phyloP scores from a whole-genome alignment of 768 basidiomycete genomes.

The Pleurotus giganteus region DNA sequence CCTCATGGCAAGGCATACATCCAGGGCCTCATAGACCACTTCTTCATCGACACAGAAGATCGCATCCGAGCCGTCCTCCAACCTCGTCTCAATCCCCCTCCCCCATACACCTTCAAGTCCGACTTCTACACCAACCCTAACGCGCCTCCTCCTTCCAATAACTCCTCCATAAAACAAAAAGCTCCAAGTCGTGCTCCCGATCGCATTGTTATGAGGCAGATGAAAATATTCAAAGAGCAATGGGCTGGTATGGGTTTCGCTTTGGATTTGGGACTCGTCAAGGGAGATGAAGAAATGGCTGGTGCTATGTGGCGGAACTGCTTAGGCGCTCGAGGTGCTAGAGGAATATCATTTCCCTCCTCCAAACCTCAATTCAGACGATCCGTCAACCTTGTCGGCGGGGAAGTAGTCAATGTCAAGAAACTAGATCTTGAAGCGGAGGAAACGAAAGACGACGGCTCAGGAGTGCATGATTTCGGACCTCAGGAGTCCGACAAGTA shows the following conservation, averaged over 20 bases:
- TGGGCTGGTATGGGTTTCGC: slow-evolving; percentile 81
- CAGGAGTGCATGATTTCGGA: slow-evolving; percentile 70
- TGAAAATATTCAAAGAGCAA: slow-evolving; percentile 91
- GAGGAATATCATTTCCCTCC: slow-evolving; percentile 53
- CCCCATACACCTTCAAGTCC: slow-evolving; percentile 45
- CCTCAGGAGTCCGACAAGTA: slow-evolving; percentile 63
- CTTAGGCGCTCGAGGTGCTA: slow-evolving; percentile 80
- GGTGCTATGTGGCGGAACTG: slow-evolving; percentile 90
- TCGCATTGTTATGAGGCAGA: slow-evolving; percentile 75
- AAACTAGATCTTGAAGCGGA: slow-evolving; percentile 58
- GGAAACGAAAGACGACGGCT: slow-evolving; percentile 61
- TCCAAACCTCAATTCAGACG: slow-evolving; percentile 44
- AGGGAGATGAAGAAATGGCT: slow-evolving; percentile 81
- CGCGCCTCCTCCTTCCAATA: slow-evolving; percentile 17
- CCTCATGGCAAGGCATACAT: slow-evolving; percentile 66
- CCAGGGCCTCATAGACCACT: slow-evolving; percentile 88
- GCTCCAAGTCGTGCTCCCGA: slow-evolving; percentile 58
- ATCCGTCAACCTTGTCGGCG: slow-evolving; percentile 69
- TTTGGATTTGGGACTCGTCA: slow-evolving; percentile 74
- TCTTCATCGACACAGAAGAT: slow-evolving; percentile 92
- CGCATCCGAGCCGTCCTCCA: slow-evolving; percentile 81
- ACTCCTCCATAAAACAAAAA: slow-evolving; percentile 20
- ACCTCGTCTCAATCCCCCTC: slow-evolving; percentile 39
- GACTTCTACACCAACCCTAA: slow-evolving; percentile 49
- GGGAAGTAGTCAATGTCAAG: slow-evolving; percentile 56